Evolutionary conservation across 1,284 basidiomycete genomes (phyloP).

Genomic region (Moesziomyces sp.): DNA sequence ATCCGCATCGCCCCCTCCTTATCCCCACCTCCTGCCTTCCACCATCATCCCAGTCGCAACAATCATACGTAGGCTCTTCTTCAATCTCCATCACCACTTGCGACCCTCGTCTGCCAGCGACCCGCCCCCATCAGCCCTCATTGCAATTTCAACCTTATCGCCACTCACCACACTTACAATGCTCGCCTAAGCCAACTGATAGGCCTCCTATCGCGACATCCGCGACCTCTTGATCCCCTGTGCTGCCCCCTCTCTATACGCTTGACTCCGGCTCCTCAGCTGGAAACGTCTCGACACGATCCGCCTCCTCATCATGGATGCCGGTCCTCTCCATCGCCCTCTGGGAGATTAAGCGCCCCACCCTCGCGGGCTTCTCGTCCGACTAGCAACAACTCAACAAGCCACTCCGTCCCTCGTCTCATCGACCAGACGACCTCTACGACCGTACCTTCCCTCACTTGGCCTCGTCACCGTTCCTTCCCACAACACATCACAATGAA

Average conservation of each 20-base stretch:
- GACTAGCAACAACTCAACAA: neutral
- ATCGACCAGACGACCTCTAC: neutral
- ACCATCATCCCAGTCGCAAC: neutral
- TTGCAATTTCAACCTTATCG: neutral
- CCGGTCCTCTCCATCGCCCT: conserved; percentile 27
- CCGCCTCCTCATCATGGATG: conserved; percentile 46
- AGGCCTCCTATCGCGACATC: conserved; percentile 10
- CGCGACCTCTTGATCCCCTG: too few species aligned
- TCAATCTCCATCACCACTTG: neutral
- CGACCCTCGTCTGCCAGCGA: neutral
- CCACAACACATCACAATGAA: conserved; percentile 16
- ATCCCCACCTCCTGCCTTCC: neutral
- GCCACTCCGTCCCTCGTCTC: neutral
- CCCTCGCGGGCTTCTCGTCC: conserved; percentile 6
- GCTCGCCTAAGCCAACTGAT: conserved; percentile 21
- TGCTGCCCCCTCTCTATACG: conserved; percentile 9
- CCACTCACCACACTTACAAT: conserved; percentile 8
- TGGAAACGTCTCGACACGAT: conserved; percentile 8
- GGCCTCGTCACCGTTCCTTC: neutral
- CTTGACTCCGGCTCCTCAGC: conserved; percentile 14
- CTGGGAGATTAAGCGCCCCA: conserved; percentile 30
- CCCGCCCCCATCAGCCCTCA: neutral
- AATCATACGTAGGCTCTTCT: neutral
- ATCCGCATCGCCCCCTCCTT: neutral
- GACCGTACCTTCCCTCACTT: neutral